Percentiles rank a stretch among this genome's conserved stretches.
These are phyloP conservation scores for Galerina sulciceps DNA, from an alignment of 768 basidiomycete species.

Conservation along the genomic window DNA sequence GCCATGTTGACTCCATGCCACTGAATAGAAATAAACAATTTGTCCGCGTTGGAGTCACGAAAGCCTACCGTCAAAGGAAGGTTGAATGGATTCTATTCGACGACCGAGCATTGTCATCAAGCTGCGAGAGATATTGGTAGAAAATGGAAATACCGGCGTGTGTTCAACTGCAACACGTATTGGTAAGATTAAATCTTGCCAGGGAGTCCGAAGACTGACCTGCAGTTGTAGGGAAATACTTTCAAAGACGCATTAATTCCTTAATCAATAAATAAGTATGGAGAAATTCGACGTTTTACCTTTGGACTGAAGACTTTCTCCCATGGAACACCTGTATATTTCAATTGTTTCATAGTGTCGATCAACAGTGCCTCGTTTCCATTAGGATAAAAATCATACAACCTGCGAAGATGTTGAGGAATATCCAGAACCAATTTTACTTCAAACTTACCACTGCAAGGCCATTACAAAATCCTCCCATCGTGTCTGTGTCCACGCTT, in stretches of 20 bases:
- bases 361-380: constrained; percentile 51
- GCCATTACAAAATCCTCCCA: constrained; percentile 64
- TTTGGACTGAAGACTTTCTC: constrained; percentile 52
- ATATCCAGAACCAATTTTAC: no score
- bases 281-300: constrained; percentile 25
- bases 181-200: background rate
- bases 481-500: constrained; percentile 55
- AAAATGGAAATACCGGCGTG: constrained; percentile 22
- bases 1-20: constrained; percentile 67
- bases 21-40: constrained; percentile 21
- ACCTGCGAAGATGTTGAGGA: constrained; percentile 39
- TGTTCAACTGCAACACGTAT: constrained; percentile 30
- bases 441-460: constrained; percentile 50
- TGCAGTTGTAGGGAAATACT: constrained; percentile 51
- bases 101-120: background rate
- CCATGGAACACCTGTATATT: constrained; percentile 58
- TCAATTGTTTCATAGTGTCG: constrained; percentile 57
- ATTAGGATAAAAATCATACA: constrained; percentile 57
- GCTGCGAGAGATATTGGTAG: background rate
- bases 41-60: background rate
- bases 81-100: constrained; percentile 50
- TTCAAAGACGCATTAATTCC: background rate
- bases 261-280: background rate
- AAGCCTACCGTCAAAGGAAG: constrained; percentile 39
- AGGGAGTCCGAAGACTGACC: constrained; percentile 19